Evolutionary conservation across 2,329 filamentous ascomycete species (phyloP), one percentile per base, ranked within the genome.

Genomic region (Aspergillus ruber): DNA sequence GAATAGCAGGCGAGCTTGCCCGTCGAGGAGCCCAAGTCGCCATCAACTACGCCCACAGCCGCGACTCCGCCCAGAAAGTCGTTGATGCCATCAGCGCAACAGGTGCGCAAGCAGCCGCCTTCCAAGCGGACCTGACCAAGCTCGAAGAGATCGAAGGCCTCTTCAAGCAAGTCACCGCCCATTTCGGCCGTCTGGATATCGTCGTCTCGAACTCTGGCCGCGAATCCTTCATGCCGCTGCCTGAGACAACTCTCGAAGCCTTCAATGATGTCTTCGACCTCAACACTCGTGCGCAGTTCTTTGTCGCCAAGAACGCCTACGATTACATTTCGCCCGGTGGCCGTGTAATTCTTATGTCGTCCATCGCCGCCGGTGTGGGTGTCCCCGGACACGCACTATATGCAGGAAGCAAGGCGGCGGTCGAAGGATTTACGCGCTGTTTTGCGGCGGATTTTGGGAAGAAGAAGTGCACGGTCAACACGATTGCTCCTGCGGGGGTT

Each of bases 401-500:
- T 75, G 85, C 85, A 18, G 85, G 81, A 12, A 82, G 77, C 66
- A 90, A 90, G 75, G 86, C 84, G 57, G 82, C 86, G 33, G 83
- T 89, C 51, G 86, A 88, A 69, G 84, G 84, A 9, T 87, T 89
- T 68, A 84, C 86, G 56, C 84, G 86, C 65, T 82, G 79, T 57
- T 85, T 89, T 70, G 83, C 86, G 4, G 83, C 77, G 63, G 83
- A 86, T 72, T 82, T 79, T 55, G 81, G 84, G 46, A 78, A 84
- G 71, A 77, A 82, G 59, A 79, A 80, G 47, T 42, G 51, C 21
- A 59, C 36, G 2, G 36, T 39, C 36, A 39, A 39, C 36, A 56
- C 57, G 5, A 57, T 61, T 35, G 58, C 58, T 1, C 58, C 58
- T 3, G 58, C 57, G 17, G 58, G 58, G 12, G 48, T 61, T 7